Base-by-base conservation (phyloP, 1,139 yeast species). In the Kodamaea anthophila region DNA sequence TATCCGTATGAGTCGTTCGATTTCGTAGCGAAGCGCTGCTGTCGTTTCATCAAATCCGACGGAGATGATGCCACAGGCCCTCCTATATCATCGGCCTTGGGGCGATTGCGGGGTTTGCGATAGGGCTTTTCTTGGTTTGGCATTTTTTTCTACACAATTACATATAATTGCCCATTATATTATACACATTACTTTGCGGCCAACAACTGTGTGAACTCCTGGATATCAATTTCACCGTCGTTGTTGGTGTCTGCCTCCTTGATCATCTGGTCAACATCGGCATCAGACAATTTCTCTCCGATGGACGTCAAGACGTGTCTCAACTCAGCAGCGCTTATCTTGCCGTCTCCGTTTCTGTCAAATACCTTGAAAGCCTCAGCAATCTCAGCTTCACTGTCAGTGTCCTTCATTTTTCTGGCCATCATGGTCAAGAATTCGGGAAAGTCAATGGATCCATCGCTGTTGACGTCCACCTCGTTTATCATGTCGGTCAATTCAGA, bases 331-430 rank as follows among this genome's bases (percentile, higher is more conserved):
- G 94, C 91, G 35, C 94, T 83, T 52, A 91, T 91, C 60, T 82
- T 83, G 39, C 98, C 99, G 55, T 91, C 96, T 34, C 96, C 96
- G 56, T 91, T 94, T 54, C 86, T 70, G 60, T 77, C 85, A 53
- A 87, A 86, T 27, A 91, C 98, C 62, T 88, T 88, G 70, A 91
- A 91, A 10, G 98, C 98, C 63, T 91, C 98, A 42, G 93, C 77
- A 46, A 91, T 80, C 59, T 91, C 98, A 44, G 94, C 97, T 59
- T 91, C 97, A 19, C 93, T 80, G 57, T 91, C 98, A 38, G 94
- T 86, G 50, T 91, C 96, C 63, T 83, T 84, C 78, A 91, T 81
- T 55, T 91, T 94, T 63, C 98, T 81, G 18, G 96, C 95, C 86
- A 78, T 78, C 84, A 78, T 77, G 44, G 85, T 77, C 54, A 78